These are phyloP conservation scores for Xylaria arbuscula DNA, from an alignment of 2,329 filamentous ascomycete species.

Conservation along the genomic window DNA sequence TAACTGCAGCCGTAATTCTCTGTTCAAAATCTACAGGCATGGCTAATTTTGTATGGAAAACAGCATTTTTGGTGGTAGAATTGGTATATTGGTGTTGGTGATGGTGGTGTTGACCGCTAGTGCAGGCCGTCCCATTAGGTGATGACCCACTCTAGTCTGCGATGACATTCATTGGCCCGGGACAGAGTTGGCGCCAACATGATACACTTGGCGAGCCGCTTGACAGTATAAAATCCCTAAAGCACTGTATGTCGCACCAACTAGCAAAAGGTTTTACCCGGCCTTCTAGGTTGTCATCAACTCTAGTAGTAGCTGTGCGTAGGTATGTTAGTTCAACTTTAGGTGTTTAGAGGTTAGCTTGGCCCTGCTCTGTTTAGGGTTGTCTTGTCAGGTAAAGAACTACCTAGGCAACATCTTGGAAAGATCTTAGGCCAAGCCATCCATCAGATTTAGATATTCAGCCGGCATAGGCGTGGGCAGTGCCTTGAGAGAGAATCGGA, in stretches of 20 bases:
- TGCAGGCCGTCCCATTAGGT: no score
- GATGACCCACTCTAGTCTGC: no score
- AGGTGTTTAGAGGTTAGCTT: no score
- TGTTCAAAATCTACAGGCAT: no score
- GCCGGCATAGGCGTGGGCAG: background rate
- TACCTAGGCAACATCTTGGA: background rate
- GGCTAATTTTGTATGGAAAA: no score
- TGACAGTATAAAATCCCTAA: background rate
- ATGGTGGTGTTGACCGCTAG: no score
- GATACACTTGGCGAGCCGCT: slow-evolving; percentile 19
- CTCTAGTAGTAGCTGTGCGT: no score
- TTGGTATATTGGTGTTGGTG: background rate
- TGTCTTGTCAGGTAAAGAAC: background rate
- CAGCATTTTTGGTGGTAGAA: background rate
- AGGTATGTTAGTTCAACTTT: no score
- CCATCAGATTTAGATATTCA: background rate
- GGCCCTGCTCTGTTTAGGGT: no score
- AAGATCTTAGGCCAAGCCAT: background rate
- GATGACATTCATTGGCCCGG: slow-evolving; percentile 8
- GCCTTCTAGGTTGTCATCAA: no score
- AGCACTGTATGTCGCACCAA: background rate
- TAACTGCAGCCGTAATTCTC: no score
- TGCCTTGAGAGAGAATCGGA: background rate
- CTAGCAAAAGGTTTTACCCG: background rate
- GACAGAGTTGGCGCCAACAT: slow-evolving; percentile 12